phyloP scores from a whole-genome alignment of 495 filamentous ascomycete species.

The Aspergillus cavernicola region DNA sequence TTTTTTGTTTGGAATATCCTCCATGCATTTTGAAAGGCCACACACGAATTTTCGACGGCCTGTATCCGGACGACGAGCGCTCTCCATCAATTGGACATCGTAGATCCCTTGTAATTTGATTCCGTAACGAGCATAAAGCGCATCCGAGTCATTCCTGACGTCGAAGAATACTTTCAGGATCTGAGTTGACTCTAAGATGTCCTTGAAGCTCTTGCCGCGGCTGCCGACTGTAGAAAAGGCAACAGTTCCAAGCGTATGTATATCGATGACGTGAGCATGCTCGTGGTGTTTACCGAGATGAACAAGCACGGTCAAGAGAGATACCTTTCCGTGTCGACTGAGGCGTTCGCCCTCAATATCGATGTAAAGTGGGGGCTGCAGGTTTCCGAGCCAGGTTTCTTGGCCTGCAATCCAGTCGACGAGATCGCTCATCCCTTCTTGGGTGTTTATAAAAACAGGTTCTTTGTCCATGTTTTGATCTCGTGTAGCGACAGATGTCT shows the following conservation, averaged over 20 bases:
- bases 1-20: too few relatives aligned
- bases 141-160: slow-evolving; percentile 51
- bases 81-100: slow-evolving; percentile 57
- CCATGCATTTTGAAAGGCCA: too few relatives aligned
- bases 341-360: background rate
- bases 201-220: slow-evolving; percentile 37
- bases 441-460: background rate
- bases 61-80: background rate
- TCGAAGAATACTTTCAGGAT: slow-evolving; percentile 37
- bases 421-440: background rate
- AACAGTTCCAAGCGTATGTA: slow-evolving; percentile 36
- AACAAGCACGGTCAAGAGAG: background rate
- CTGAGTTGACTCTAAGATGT: slow-evolving; percentile 43
- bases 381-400: background rate
- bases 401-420: background rate
- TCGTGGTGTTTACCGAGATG: background rate
- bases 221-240: slow-evolving; percentile 42
- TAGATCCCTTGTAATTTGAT: slow-evolving; percentile 37
- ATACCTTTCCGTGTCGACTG: background rate
- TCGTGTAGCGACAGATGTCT: too few relatives aligned
- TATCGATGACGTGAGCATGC: slow-evolving; percentile 41
- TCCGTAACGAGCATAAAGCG: slow-evolving; percentile 42
- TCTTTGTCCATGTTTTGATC: too few relatives aligned
- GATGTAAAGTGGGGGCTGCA: background rate
- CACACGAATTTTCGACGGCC: background rate